These are phyloP conservation scores for Curvularia spicifera DNA, from an alignment of 2,329 filamentous ascomycete species.

Conservation along the genomic window DNA sequence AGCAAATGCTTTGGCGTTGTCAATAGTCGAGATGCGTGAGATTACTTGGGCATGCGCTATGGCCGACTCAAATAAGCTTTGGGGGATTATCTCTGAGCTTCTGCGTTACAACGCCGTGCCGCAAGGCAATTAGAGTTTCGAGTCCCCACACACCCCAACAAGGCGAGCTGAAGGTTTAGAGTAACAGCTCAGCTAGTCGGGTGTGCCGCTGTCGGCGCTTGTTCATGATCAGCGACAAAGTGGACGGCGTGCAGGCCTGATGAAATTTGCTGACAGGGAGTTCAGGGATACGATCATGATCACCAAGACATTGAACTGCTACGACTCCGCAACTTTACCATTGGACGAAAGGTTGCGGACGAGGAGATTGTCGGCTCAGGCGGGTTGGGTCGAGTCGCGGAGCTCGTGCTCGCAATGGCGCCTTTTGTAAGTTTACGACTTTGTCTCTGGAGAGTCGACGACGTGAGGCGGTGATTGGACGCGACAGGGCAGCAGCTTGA, in stretches of 20 bases:
- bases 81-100: constrained; percentile 7
- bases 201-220: neutral
- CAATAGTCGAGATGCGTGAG: neutral
- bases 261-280: constrained; percentile 30
- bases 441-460: neutral
- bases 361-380: constrained; percentile 66
- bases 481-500: constrained; percentile 1
- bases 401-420: constrained; percentile 71
- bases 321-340: constrained; percentile 78
- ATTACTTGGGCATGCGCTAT: constrained; percentile 5
- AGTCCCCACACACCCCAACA: constrained; percentile 12
- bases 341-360: constrained; percentile 70
- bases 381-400: constrained; percentile 69
- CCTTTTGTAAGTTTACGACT: constrained; percentile 72
- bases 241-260: constrained; percentile 1
- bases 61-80: constrained; percentile 8
- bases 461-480: constrained; percentile 10
- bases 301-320: constrained; percentile 82
- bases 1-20: neutral
- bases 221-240: constrained; percentile 4
- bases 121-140: constrained; percentile 14
- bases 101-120: constrained; percentile 12
- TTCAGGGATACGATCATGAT: constrained; percentile 73
- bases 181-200: constrained; percentile 4
- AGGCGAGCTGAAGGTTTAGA: constrained; percentile 8